phyloP scores from a whole-genome alignment of 1,139 yeast species.

The Geotrichum restrictum region DNA sequence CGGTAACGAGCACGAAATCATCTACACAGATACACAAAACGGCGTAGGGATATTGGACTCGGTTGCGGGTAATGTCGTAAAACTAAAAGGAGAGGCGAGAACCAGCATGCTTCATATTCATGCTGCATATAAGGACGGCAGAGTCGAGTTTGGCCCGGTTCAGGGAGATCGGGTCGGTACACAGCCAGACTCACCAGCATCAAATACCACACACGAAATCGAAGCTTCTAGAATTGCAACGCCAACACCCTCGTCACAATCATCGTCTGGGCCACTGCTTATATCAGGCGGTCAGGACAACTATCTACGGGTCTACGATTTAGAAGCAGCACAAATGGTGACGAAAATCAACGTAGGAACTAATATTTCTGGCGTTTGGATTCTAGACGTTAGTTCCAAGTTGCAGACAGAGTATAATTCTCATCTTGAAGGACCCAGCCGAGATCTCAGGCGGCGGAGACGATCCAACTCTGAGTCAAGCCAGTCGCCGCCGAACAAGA shows the following conservation, averaged over 20 bases:
- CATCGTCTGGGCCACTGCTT: slow-evolving; percentile 27
- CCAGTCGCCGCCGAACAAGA: no score
- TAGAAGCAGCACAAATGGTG: slow-evolving; percentile 52
- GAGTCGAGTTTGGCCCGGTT: slow-evolving; percentile 4
- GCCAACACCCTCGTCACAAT: slow-evolving; percentile 17
- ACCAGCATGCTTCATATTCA: slow-evolving; percentile 14
- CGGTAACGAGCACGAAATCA: slow-evolving; percentile 23
- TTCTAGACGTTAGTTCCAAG: slow-evolving; percentile 38
- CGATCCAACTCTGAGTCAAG: background rate
- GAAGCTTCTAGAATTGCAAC: slow-evolving; percentile 16
- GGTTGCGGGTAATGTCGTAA: slow-evolving; percentile 24
- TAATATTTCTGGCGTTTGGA: slow-evolving; percentile 52
- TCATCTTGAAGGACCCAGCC: slow-evolving; percentile 3
- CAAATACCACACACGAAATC: background rate
- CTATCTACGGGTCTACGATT: slow-evolving; percentile 66
- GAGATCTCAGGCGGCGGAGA: slow-evolving; percentile 6
- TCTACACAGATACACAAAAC: slow-evolving; percentile 33
- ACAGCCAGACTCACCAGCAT: background rate
- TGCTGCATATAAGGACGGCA: slow-evolving; percentile 5
- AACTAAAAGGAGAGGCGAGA: slow-evolving; percentile 30
- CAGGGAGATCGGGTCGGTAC: slow-evolving; percentile 16
- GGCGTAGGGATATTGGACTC: slow-evolving; percentile 28
- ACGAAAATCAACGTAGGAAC: slow-evolving; percentile 67
- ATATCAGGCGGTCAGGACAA: slow-evolving; percentile 74
- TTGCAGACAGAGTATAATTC: slow-evolving; percentile 1